Evolutionary conservation across 139 green algal genomes (phyloP).

Genomic region (Volvox reticuliferus): DNA sequence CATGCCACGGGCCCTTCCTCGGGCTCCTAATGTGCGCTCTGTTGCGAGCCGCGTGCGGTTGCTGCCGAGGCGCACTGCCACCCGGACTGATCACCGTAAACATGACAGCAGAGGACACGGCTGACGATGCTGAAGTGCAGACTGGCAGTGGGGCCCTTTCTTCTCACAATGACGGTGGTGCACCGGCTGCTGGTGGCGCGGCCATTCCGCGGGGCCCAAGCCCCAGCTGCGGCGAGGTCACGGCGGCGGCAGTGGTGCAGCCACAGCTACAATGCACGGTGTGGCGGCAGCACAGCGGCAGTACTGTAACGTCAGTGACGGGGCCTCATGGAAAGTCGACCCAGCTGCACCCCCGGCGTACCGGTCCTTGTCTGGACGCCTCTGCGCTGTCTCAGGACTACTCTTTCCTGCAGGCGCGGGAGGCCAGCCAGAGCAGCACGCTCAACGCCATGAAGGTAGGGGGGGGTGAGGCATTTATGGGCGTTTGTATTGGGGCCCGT

Average conservation of each 20-base stretch:
- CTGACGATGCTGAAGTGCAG: no score
- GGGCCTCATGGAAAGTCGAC: no score
- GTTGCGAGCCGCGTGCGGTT: slow-evolving; percentile 22
- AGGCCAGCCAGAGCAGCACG: slow-evolving; percentile 40
- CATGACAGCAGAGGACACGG: no score
- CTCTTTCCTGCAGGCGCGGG: slow-evolving; percentile 23
- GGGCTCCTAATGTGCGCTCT: not conserved
- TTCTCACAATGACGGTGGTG: no score
- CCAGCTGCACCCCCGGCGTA: no score
- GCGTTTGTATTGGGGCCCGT: not conserved
- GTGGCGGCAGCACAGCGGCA: not conserved
- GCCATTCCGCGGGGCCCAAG: no score
- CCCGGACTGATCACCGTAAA: not conserved
- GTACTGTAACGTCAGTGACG: not conserved
- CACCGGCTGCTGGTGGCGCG: no score
- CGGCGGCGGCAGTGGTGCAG: not conserved
- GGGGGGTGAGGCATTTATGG: no score
- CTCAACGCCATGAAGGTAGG: slow-evolving; percentile 51
- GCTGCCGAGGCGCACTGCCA: not conserved
- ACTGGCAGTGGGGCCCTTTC: no score
- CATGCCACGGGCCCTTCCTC: not conserved
- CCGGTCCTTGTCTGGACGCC: no score
- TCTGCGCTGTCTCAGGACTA: slow-evolving; percentile 8
- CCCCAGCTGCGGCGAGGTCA: no score
- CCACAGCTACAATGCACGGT: not conserved